These are phyloP conservation scores for Aristolochia californica DNA, from an alignment of 164 flowering plant species.

Conservation along the genomic window DNA sequence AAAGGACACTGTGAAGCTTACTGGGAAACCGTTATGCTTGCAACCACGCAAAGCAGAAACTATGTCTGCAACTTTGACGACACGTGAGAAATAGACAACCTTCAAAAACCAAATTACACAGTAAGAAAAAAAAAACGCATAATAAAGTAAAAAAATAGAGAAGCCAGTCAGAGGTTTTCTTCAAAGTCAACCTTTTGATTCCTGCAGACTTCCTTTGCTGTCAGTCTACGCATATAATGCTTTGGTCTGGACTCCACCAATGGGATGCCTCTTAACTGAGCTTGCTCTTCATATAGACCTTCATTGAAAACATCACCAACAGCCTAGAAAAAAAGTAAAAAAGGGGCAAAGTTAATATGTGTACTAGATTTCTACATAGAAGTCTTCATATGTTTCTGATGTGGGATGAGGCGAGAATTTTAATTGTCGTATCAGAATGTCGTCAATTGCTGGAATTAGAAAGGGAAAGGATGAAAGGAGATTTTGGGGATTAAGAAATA, in stretches of 20 bases:
- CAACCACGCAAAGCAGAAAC: conserved; percentile 58
- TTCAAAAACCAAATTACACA: conserved; percentile 18
- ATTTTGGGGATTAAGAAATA: too few species aligned
- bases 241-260: conserved; percentile 88
- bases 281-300: conserved; percentile 92
- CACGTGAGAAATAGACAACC: conserved; percentile 79
- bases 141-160: conserved; percentile 2
- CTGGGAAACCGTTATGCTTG: conserved; percentile 92
- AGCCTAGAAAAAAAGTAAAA: conserved; percentile 36
- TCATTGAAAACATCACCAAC: conserved; percentile 98
- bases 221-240: conserved; percentile 72
- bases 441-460: too few species aligned
- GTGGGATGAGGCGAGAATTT: too few species aligned
- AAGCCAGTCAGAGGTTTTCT: conserved; percentile 1
- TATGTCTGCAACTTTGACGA: conserved; percentile 73
- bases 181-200: conserved; percentile 50
- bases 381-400: too few species aligned
- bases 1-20: conserved; percentile 20
- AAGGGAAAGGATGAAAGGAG: too few species aligned
- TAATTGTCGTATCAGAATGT: too few species aligned
- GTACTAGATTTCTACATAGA: too few species aligned
- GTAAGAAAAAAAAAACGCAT: conserved; percentile 4
- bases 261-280: conserved; percentile 72
- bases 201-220: conserved; percentile 83
- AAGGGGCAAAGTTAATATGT: too few species aligned